Evolutionary conservation across 768 basidiomycete species (phyloP).

Genomic region (Boletus insuetus): DNA sequence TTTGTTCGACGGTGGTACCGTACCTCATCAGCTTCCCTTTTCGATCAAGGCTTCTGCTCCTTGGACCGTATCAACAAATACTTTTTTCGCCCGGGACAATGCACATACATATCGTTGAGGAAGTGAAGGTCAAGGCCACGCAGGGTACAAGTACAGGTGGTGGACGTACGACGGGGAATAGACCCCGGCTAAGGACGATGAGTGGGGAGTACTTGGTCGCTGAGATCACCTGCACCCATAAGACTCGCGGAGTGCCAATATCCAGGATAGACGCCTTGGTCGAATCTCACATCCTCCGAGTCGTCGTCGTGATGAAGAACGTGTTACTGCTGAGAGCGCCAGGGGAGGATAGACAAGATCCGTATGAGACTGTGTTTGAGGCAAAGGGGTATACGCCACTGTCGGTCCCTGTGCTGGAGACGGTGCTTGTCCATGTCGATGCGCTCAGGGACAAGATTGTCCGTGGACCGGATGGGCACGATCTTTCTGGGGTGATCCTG

Average conservation of each 20-base stretch:
- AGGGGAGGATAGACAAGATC: conserved; percentile 41
- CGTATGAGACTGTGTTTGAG: conserved; percentile 54
- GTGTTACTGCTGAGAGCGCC: conserved; percentile 45
- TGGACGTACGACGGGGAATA: too few species aligned
- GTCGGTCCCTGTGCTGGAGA: conserved; percentile 75
- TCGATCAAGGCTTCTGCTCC: conserved; percentile 11
- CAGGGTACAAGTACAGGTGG: too few species aligned
- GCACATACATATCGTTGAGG: conserved; percentile 24
- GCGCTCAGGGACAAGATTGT: conserved; percentile 43
- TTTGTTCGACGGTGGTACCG: background rate
- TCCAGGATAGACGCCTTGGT: background rate
- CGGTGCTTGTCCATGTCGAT: conserved; percentile 49
- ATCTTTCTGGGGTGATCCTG: conserved; percentile 61
- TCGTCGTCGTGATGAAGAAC: conserved; percentile 18
- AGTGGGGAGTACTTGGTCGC: too few species aligned
- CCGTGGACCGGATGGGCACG: conserved; percentile 32
- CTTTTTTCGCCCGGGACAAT: conserved; percentile 6
- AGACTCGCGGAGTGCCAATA: conserved; percentile 5
- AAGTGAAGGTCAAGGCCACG: conserved; percentile 9
- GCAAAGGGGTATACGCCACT: conserved; percentile 47
- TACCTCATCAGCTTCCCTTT: background rate
- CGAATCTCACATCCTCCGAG: background rate
- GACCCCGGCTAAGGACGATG: too few species aligned
- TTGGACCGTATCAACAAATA: conserved; percentile 14
- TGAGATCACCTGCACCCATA: too few species aligned